phyloP scores from a whole-genome alignment of 2,329 filamentous ascomycete genomes.

The Whalleya microplaca region DNA sequence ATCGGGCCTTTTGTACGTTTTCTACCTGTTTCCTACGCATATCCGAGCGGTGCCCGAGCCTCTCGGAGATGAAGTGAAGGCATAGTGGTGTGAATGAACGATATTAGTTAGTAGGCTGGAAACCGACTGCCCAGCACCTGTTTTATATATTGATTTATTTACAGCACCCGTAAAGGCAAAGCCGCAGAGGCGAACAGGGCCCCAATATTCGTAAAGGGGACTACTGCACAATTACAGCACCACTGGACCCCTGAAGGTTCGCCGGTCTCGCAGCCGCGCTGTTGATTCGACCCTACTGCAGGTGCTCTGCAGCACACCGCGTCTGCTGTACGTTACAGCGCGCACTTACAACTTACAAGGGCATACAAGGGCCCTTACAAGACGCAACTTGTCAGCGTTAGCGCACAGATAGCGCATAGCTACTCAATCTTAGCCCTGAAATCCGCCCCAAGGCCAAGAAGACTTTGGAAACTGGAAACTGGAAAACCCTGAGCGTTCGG shows the following conservation, averaged over 20 bases:
- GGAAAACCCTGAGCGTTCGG: neutral
- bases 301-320: slow-evolving; percentile 2
- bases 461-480: neutral
- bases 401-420: neutral
- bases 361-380: no score
- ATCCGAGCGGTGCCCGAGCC: neutral
- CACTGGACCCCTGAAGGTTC: slow-evolving; percentile 24
- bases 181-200: neutral
- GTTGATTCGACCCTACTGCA: slow-evolving; percentile 14
- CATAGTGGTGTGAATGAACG: neutral
- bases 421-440: neutral
- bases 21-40: neutral
- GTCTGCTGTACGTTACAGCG: neutral
- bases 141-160: no score
- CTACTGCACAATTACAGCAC: slow-evolving; percentile 22
- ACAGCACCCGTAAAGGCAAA: neutral
- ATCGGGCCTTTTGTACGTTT: neutral
- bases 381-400: neutral
- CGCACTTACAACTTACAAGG: no score
- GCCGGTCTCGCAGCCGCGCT: slow-evolving; percentile 21
- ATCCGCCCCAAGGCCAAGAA: neutral
- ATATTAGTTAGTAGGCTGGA: no score
- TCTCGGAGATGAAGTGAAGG: neutral
- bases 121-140: no score
- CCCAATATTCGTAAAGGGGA: neutral